A percentile compares a stretch with the other conserved stretches of the same genome.
Evolutionary conservation across 1,139 yeast species (phyloP).

Genomic region (Taphrina communis): DNA sequence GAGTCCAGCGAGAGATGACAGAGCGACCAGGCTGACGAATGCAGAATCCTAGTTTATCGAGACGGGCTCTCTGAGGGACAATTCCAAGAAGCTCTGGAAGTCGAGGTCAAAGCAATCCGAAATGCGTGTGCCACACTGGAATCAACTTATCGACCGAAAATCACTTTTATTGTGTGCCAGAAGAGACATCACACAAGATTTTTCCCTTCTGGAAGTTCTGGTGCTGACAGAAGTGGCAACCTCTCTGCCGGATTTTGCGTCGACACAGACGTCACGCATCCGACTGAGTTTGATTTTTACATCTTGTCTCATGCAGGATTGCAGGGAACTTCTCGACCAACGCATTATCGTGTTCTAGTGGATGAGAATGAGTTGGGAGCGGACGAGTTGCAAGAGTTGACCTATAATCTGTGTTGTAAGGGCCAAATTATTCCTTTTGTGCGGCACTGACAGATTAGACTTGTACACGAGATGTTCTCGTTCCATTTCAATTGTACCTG

Average conservation of each 20-base stretch:
- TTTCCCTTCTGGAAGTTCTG: constrained; percentile 47
- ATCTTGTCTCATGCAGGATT: constrained; percentile 51
- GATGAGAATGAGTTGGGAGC: constrained; percentile 50
- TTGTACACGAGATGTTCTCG: constrained; percentile 27
- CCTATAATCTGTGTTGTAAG: constrained; percentile 47
- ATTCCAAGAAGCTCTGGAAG: constrained; percentile 49
- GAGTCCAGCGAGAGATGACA: not conserved
- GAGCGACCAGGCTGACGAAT: not conserved
- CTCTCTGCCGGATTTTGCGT: constrained; percentile 50
- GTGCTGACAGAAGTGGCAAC: constrained; percentile 48
- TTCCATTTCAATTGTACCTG: constrained; percentile 51
- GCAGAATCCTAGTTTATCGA: constrained; percentile 49
- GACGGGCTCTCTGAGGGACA: constrained; percentile 52
- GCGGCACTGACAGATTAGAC: constrained; percentile 48
- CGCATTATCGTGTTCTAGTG: constrained; percentile 50
- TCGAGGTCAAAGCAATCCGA: constrained; percentile 49
- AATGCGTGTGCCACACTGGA: constrained; percentile 46
- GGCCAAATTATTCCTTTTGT: constrained; percentile 48
- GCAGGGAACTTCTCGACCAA: constrained; percentile 52
- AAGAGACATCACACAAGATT: constrained; percentile 50
- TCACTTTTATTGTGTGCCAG: constrained; percentile 49
- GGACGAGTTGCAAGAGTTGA: constrained; percentile 48
- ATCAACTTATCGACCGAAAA: constrained; percentile 48
- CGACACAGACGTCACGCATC: constrained; percentile 50
- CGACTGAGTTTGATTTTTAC: constrained; percentile 49